Evolutionary conservation across 2,329 filamentous ascomycete genomes (phyloP).

Genomic region (Diaporthe helianthi): DNA sequence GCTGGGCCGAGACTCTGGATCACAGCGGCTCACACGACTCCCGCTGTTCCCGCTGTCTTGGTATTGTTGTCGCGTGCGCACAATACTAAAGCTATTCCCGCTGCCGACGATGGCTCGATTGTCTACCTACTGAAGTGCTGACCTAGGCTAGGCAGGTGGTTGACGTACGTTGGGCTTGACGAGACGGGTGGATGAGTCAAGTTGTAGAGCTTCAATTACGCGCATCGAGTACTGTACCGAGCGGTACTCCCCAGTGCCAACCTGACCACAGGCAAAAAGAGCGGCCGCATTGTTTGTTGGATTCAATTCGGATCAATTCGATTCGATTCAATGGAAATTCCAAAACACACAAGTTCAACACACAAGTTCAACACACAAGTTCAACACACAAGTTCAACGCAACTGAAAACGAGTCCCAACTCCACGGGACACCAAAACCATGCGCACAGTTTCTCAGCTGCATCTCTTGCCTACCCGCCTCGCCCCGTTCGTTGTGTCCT

Average conservation of each 20-base stretch:
- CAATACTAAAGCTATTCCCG: constrained; percentile 22
- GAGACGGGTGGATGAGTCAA: background rate
- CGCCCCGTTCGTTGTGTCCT: too few species aligned
- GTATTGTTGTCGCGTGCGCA: constrained; percentile 33
- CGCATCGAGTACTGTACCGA: background rate
- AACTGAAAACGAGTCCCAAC: too few species aligned
- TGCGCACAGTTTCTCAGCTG: background rate
- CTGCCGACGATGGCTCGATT: background rate
- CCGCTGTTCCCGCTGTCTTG: background rate
- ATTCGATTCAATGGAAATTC: background rate
- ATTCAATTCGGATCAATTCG: background rate
- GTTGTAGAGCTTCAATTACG: background rate
- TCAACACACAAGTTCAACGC: too few species aligned
- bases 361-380: too few species aligned
- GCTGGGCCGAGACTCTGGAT: background rate
- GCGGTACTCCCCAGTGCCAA: too few species aligned
- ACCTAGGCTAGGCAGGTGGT: too few species aligned
- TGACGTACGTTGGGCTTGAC: background rate
- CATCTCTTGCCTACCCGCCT: background rate
- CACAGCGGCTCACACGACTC: constrained; percentile 3
- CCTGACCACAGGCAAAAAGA: background rate
- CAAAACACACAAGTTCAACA: too few species aligned
- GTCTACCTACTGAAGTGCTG: too few species aligned
- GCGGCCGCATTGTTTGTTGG: background rate
- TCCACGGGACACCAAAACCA: background rate